phyloP scores from a whole-genome alignment of 2,329 filamentous ascomycete genomes.

The Albophoma yamanashiensis region DNA sequence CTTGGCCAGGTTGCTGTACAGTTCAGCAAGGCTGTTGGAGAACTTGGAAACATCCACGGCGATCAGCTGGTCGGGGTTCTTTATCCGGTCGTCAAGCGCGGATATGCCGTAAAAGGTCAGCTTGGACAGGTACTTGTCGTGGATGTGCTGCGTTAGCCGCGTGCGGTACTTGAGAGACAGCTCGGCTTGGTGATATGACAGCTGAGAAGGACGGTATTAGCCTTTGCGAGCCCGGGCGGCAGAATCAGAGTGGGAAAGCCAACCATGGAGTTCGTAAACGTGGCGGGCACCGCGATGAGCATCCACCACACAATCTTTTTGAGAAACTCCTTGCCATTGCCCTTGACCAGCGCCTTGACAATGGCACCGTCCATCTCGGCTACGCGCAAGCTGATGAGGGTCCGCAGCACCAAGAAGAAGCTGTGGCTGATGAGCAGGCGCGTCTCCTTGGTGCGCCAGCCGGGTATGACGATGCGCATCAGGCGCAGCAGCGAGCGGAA shows the following conservation, averaged over 20 bases:
- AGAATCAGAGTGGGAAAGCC: constrained; percentile 12
- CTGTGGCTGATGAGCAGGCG: constrained; percentile 81
- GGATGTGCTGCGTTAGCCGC: constrained; percentile 85
- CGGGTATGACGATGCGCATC: constrained; percentile 79
- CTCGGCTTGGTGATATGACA: constrained; percentile 95
- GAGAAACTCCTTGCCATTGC: constrained; percentile 82
- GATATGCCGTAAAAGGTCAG: constrained; percentile 97
- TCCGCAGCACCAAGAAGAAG: constrained; percentile 82
- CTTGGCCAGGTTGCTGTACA: constrained; percentile 95
- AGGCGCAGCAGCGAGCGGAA: constrained; percentile 65
- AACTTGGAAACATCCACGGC: constrained; percentile 95
- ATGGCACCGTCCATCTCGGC: constrained; percentile 90
- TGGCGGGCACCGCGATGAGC: constrained; percentile 89
- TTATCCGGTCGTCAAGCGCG: constrained; percentile 91
- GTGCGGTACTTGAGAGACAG: constrained; percentile 88
- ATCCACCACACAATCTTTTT: constrained; percentile 95
- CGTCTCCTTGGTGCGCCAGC: constrained; percentile 81
- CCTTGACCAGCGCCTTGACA: constrained; percentile 85
- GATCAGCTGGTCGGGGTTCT: constrained; percentile 96
- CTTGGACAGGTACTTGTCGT: constrained; percentile 91
- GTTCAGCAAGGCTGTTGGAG: constrained; percentile 84
- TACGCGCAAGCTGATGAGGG: constrained; percentile 88
- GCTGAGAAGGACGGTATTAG: constrained; percentile 36
- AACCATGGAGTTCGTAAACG: constrained; percentile 98
- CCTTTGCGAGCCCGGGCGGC: background rate